phyloP scores from a whole-genome alignment of 768 basidiomycete genomes.

The Plicaturopsis crispa region DNA sequence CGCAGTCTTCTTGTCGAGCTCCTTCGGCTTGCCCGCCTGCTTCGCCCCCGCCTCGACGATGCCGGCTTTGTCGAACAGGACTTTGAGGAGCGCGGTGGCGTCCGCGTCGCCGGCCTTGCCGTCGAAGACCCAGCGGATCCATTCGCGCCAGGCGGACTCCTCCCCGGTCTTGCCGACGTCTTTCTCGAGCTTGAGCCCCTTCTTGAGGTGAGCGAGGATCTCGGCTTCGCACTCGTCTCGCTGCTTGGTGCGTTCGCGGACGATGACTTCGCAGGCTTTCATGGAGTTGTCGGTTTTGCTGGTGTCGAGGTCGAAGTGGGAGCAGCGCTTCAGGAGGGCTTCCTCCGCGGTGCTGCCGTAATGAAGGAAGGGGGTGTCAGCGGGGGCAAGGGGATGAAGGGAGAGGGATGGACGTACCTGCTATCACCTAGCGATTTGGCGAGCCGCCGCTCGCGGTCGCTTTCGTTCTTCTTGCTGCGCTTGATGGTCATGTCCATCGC shows the following conservation, averaged over 20 bases:
- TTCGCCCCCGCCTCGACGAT: constrained; percentile 37
- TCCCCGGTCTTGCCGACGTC: constrained; percentile 51
- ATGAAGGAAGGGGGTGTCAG: constrained; percentile 1
- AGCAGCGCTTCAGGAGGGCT: constrained; percentile 90
- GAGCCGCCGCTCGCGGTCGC: constrained; percentile 85
- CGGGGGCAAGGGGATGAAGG: not conserved
- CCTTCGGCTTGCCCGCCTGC: constrained; percentile 44
- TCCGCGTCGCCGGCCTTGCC: constrained; percentile 75
- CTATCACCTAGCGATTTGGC: constrained; percentile 84
- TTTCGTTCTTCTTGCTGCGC: constrained; percentile 52
- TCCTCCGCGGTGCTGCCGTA: constrained; percentile 73
- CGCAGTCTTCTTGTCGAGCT: constrained; percentile 46
- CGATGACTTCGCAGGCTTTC: constrained; percentile 90
- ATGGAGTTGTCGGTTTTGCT: constrained; percentile 66
- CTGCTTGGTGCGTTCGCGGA: constrained; percentile 73
- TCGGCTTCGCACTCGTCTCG: constrained; percentile 74
- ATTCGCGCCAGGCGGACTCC: constrained; percentile 78
- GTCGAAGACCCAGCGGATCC: constrained; percentile 59
- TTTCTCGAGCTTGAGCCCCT: constrained; percentile 64
- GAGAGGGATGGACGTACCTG: constrained; percentile 43
- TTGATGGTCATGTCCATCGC: constrained; percentile 81
- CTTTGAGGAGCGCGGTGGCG: constrained; percentile 51
- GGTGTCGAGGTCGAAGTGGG: constrained; percentile 85
- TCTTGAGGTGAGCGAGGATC: constrained; percentile 55
- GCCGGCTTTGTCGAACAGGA: constrained; percentile 54